These are phyloP conservation scores for Pharnaceum exiguum DNA, from an alignment of 148 eudicot species.

Conservation along the genomic window DNA sequence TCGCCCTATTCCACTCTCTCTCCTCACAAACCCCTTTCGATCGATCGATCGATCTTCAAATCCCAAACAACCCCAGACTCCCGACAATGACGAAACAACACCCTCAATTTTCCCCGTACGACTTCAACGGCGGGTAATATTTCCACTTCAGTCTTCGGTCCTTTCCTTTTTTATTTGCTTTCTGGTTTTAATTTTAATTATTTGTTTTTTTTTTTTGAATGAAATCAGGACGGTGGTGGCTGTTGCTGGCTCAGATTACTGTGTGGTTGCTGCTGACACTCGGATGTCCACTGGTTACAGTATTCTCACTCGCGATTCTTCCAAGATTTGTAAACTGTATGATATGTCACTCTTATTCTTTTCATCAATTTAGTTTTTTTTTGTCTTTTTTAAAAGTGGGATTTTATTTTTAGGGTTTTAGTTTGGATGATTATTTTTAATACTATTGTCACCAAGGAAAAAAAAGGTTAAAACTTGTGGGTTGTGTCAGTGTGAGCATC, in stretches of 20 bases:
- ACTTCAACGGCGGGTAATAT: conserved; percentile 83
- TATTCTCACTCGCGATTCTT: conserved; percentile 91
- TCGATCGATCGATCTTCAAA: not conserved
- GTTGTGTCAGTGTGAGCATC: no score
- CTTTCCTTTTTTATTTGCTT: no score
- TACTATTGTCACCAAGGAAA: no score
- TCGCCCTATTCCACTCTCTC: not conserved
- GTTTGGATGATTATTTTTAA: no score
- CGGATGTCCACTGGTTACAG: conserved; percentile 93
- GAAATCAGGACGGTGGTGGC: conserved; percentile 66
- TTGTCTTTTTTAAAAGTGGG: not conserved
- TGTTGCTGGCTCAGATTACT: conserved; percentile 78
- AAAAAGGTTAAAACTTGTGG: no score
- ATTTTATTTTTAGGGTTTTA: not conserved
- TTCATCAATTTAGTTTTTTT: not conserved
- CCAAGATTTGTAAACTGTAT: conserved; percentile 80
- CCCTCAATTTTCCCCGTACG: conserved; percentile 80
- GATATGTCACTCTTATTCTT: not conserved
- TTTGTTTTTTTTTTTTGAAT: not conserved
- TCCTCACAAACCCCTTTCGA: not conserved
- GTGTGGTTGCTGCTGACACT: conserved; percentile 90
- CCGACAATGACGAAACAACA: conserved; percentile 66
- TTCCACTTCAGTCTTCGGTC: not conserved
- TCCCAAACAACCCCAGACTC: no score
- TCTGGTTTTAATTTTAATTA: not conserved